Base-by-base conservation (phyloP, 805 yeast genomes). In the Monosporozyma unispora region DNA sequence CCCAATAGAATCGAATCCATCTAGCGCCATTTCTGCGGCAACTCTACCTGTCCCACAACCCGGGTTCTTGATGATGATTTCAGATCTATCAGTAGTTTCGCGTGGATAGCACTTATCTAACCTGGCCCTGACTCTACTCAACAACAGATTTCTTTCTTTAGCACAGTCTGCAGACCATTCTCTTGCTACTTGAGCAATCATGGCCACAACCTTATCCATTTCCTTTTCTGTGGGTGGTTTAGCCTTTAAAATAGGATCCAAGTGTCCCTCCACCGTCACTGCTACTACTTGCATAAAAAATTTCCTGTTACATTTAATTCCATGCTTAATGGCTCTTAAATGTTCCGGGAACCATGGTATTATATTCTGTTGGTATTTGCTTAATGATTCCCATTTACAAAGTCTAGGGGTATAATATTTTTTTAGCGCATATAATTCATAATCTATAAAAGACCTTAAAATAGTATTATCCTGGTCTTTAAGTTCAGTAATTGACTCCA, bases 31-130 rank as follows among this genome's bases (percentile, higher is more conserved):
- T 43, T 80, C 82, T 42, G 73, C 63, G n/a, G 78, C 78, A 44
- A 78, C 57, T 45, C 83, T 59, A 1, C 82, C 84, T 31, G 77
- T 63, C 0, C 84, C 84, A 50, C 81, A 75, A 1, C 84, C 84
- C 0, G 84, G 83, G 14, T 76, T n/a, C 68, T 47, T 12, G 58
- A 70, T 14, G 10, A 9, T 11, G 11, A 35, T 6, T 4, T 16
- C 11, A 79, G 59, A 22, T 62, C 63, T 0, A 79, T 77, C 50
- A 54, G 71, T 44, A 41, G 35, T 10, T 3, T 28, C 19, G 16
- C 4, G 10, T 22, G 29, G 31, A n/a, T 11, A 40, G 8, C 11
- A 4, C 23, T 40, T 25, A 14, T 27, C 19, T 42, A 28, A 18
- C 18, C 6, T 42, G 4, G 7, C 25, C 4, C 7, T 12, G 64